Percentiles rank a stretch among this genome's conserved stretches.
phyloP scores from a whole-genome alignment of 208 protist genomes.

The Strigomonas oncopelti region DNA sequence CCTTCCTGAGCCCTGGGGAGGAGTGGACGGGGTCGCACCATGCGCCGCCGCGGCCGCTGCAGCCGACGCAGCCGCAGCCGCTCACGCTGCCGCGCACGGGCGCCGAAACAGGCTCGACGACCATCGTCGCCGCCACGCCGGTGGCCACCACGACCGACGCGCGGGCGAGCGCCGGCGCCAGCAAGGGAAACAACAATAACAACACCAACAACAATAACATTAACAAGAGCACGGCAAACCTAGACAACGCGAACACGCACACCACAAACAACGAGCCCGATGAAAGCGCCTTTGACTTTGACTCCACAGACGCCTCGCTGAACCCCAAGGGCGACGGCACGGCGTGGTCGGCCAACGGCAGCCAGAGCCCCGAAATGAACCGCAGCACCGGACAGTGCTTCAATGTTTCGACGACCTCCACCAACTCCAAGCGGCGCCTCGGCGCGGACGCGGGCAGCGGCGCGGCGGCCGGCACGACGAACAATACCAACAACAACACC shows the following conservation, averaged over 20 bases:
- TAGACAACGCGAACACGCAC: neutral
- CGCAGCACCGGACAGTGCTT: neutral
- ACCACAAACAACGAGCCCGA: neutral
- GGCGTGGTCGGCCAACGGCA: neutral
- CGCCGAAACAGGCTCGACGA: slow-evolving; percentile 18
- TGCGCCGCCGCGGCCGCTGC: neutral
- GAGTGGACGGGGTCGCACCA: slow-evolving; percentile 14
- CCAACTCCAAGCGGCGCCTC: neutral
- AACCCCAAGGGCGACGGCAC: neutral
- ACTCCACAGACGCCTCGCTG: slow-evolving; percentile 22
- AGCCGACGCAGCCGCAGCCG: slow-evolving; percentile 12
- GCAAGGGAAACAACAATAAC: neutral
- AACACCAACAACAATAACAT: neutral
- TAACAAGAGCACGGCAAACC: neutral
- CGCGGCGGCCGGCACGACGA: neutral
- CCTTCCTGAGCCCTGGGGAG: slow-evolving; percentile 24
- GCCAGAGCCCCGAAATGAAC: neutral
- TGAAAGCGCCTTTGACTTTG: slow-evolving; percentile 29
- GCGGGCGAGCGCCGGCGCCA: neutral
- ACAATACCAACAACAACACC: neutral
- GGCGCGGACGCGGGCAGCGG: neutral
- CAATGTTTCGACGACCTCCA: neutral
- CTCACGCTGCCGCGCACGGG: slow-evolving; percentile 15
- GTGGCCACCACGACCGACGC: neutral
- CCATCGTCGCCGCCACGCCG: slow-evolving; percentile 15